Conservation (phyloP, 75 land plant genomes). For the Sequoiadendron giganteum region DNA sequence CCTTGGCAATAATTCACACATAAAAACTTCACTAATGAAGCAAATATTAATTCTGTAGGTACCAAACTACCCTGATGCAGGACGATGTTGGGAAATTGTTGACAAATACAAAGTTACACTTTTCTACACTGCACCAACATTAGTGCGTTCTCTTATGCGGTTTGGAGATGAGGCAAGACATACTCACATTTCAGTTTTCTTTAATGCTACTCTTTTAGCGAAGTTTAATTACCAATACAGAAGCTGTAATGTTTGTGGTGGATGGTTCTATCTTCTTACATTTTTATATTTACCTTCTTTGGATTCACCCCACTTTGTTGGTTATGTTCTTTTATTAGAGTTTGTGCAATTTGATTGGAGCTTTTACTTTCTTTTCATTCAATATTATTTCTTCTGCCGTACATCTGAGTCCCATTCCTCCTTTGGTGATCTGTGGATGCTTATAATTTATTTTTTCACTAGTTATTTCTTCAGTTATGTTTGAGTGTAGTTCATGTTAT, state of each 20-base stretch:
- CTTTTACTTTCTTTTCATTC: background rate
- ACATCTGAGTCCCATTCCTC: background rate
- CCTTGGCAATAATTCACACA: background rate
- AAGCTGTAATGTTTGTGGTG: background rate
- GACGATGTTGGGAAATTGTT: conserved; percentile 99
- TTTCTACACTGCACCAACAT: conserved; percentile 96
- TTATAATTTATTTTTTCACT: background rate
- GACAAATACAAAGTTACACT: conserved; percentile 89
- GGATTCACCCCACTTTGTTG: background rate
- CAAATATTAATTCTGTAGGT: conserved; percentile 40
- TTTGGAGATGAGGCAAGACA: conserved; percentile 68
- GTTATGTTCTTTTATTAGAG: background rate
- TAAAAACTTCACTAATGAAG: background rate
- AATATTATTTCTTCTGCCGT: background rate
- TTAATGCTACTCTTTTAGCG: background rate
- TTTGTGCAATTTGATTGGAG: background rate
- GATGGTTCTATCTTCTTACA: background rate
- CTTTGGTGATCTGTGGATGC: background rate
- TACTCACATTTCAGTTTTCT: background rate
- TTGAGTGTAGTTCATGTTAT: background rate
- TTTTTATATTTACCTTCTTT: background rate
- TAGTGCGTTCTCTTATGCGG: conserved; percentile 92
- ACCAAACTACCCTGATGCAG: conserved; percentile 90
- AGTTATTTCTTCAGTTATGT: background rate
- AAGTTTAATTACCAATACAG: background rate